A percentile compares a stretch with the other conserved stretches of the same genome.
These are phyloP conservation scores for Stephanodiscus minutulus DNA, from an alignment of 108 stramenopile genomes.

Conservation along the genomic window DNA sequence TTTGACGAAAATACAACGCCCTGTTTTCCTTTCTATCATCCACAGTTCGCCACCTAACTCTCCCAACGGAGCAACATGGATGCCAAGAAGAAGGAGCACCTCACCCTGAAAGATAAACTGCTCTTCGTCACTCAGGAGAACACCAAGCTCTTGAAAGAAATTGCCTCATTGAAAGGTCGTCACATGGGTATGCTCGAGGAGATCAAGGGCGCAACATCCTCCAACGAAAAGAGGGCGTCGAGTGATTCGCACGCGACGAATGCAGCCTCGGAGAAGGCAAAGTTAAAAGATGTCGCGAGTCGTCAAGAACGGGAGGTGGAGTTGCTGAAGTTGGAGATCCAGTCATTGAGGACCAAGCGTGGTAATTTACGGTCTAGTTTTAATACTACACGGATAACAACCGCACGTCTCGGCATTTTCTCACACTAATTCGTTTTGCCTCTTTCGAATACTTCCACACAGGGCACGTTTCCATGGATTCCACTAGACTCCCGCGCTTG, in stretches of 20 bases:
- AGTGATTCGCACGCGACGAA: constrained; percentile 2
- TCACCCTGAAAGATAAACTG: constrained; percentile 17
- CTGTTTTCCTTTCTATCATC: neutral
- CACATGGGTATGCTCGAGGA: constrained; percentile 24
- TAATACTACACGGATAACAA: neutral
- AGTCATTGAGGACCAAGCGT: constrained; percentile 26
- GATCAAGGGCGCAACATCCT: constrained; percentile 17
- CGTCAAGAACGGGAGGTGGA: constrained; percentile 23
- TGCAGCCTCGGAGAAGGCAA: constrained; percentile 13
- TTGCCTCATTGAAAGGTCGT: constrained; percentile 18
- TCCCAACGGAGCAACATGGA: neutral
- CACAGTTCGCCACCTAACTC: too few relatives aligned
- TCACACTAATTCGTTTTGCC: neutral
- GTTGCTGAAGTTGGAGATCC: constrained; percentile 25
- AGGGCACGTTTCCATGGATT: neutral
- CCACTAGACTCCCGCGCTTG: neutral
- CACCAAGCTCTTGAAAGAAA: constrained; percentile 34
- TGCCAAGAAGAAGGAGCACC: constrained; percentile 14
- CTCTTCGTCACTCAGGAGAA: constrained; percentile 31
- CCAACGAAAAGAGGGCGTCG: neutral
- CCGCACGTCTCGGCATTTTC: too few relatives aligned
- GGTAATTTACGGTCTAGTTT: constrained; percentile 1
- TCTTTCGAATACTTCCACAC: neutral
- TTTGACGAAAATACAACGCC: neutral
- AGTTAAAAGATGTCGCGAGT: neutral